Percentiles rank a stretch among this genome's conserved stretches.
phyloP scores from a whole-genome alignment of 305 asterid genomes.

The Solanum hybrid region DNA sequence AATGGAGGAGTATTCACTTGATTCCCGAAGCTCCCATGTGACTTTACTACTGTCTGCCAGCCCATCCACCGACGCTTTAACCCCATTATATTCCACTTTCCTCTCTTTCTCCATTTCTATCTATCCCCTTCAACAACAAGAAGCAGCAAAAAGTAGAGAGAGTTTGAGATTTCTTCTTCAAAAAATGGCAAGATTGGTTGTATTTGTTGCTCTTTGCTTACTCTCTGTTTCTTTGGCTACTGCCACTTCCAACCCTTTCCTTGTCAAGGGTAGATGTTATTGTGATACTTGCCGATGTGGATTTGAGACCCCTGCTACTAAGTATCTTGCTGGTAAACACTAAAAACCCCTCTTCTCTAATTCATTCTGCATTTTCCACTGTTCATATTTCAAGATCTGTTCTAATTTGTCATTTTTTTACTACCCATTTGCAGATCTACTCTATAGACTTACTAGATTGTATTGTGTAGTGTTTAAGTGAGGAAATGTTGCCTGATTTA shows the following conservation, averaged over 20 bases:
- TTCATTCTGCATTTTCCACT: neutral
- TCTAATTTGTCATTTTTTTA: too few species aligned
- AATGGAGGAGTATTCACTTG: neutral
- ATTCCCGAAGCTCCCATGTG: slow-evolving; percentile 27
- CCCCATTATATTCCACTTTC: neutral
- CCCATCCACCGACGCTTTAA: slow-evolving; percentile 16
- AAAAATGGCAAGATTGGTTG: slow-evolving; percentile 38
- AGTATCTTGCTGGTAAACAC: slow-evolving; percentile 33
- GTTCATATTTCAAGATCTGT: neutral
- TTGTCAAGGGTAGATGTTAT: slow-evolving; percentile 43
- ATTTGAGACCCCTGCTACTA: slow-evolving; percentile 49
- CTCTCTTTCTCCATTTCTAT: neutral
- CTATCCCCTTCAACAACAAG: neutral
- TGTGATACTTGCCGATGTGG: slow-evolving; percentile 87
- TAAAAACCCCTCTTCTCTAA: neutral
- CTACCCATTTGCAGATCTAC: neutral
- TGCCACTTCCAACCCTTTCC: slow-evolving; percentile 21
- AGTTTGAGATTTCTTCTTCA: neutral
- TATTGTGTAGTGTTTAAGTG: neutral
- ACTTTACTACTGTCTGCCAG: slow-evolving; percentile 27
- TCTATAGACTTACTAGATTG: neutral
- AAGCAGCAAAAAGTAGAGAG: neutral
- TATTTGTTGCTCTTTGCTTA: slow-evolving; percentile 31
- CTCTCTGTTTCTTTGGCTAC: slow-evolving; percentile 31
- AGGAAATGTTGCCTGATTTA: neutral